Evolutionary conservation across 2,329 filamentous ascomycete species (phyloP).

Genomic region (Trichoderma cornu-damae): DNA sequence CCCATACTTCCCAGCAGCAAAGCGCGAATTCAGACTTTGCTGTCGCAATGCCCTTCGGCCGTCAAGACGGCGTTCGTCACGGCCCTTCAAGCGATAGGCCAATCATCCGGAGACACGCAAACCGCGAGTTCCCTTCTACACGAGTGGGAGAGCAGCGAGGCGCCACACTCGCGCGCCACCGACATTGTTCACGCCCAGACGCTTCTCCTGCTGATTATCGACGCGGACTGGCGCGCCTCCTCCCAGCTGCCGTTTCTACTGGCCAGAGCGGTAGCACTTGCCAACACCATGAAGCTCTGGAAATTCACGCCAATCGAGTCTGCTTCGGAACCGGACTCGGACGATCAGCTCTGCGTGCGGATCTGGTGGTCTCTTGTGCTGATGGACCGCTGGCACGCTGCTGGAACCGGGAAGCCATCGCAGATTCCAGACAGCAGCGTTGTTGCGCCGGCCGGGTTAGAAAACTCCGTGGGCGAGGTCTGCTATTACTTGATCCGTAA

Average conservation of each 20-base stretch:
- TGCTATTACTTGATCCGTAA: conserved; percentile 62
- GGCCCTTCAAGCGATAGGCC: conserved; percentile 54
- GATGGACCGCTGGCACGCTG: conserved; percentile 68
- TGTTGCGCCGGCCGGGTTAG: conserved; percentile 55
- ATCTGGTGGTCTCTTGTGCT: conserved; percentile 69
- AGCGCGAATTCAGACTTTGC: conserved; percentile 48
- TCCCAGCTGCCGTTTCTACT: conserved; percentile 49
- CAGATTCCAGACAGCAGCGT: conserved; percentile 59
- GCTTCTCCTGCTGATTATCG: conserved; percentile 60
- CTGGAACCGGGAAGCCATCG: conserved; percentile 58
- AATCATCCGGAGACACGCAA: conserved; percentile 39
- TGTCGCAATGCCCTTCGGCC: conserved; percentile 51
- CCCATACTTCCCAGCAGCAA: conserved; percentile 59
- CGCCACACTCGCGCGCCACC: conserved; percentile 35
- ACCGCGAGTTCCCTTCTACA: conserved; percentile 44
- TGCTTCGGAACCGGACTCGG: conserved; percentile 52
- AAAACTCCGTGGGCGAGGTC: conserved; percentile 55
- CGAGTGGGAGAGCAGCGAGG: conserved; percentile 46
- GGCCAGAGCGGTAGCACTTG: conserved; percentile 60
- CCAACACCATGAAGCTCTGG: conserved; percentile 60
- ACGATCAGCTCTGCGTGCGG: conserved; percentile 57
- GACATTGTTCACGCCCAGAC: conserved; percentile 61
- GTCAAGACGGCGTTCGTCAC: conserved; percentile 61
- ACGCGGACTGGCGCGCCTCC: conserved; percentile 52
- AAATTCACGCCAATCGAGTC: conserved; percentile 38